Evolutionary conservation across 768 basidiomycete species (phyloP).

Genomic region (Boletus rubroflammeus): DNA sequence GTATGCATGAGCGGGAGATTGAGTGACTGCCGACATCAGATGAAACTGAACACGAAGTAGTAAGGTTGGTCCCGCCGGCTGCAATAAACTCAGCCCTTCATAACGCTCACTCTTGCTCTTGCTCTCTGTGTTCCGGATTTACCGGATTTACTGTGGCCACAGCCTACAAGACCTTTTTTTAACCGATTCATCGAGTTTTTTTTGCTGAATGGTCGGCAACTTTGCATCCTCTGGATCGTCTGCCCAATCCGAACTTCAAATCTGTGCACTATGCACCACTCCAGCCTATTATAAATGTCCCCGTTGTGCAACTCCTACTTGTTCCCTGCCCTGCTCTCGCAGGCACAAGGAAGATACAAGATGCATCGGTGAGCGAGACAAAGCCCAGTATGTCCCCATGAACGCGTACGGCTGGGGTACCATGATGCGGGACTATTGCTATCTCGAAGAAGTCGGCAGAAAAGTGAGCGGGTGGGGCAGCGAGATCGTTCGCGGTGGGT

Average conservation of each 20-base stretch:
- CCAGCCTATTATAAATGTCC: constrained; percentile 76
- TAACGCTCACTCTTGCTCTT: no score
- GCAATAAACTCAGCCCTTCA: not conserved
- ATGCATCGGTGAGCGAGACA: constrained; percentile 74
- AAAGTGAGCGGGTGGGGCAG: constrained; percentile 70
- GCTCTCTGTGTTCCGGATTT: not conserved
- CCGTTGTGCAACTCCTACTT: constrained; percentile 65
- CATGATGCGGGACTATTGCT: constrained; percentile 88
- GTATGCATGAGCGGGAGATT: constrained; percentile 51
- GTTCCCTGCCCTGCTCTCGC: constrained; percentile 65
- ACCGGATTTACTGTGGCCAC: not conserved
- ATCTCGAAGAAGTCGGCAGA: constrained; percentile 78
- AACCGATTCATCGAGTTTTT: not conserved
- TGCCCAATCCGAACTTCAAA: constrained; percentile 18
- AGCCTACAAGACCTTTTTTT: not conserved
- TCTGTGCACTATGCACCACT: constrained; percentile 51
- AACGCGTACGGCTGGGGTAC: constrained; percentile 80
- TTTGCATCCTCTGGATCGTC: constrained; percentile 11
- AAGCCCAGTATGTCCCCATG: constrained; percentile 72
- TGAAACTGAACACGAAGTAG: not conserved
- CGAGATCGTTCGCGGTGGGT: constrained; percentile 64
- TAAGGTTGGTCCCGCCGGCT: not conserved
- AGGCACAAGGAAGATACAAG: constrained; percentile 59
- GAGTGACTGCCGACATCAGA: constrained; percentile 21
- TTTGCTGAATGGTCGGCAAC: constrained; percentile 8